Conservation (phyloP, 441 rosid genomes). For the Brassica hybrid region DNA sequence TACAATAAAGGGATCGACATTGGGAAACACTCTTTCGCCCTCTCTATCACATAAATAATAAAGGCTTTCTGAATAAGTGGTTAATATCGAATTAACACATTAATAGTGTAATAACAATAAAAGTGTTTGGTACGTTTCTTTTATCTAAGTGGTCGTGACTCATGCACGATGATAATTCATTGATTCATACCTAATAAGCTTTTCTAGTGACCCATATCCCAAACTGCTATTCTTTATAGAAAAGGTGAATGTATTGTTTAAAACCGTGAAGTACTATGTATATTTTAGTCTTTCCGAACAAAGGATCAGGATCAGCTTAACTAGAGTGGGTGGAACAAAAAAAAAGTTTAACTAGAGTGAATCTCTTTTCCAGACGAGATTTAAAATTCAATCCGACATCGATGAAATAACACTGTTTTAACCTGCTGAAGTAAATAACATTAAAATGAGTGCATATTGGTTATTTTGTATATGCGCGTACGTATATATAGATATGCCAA, state of each 20-base stretch:
- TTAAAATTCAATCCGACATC: not conserved
- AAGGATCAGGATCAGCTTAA: constrained; percentile 21
- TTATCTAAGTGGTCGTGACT: constrained; percentile 37
- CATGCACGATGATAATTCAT: constrained; percentile 41
- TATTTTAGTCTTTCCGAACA: constrained; percentile 2
- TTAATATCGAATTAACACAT: constrained; percentile 25
- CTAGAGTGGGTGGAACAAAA: too few relatives aligned
- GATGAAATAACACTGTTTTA: constrained; percentile 11
- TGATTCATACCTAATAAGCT: constrained; percentile 43
- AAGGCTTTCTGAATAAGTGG: constrained; percentile 36
- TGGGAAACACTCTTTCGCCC: constrained; percentile 33
- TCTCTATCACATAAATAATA: constrained; percentile 33
- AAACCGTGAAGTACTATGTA: constrained; percentile 7
- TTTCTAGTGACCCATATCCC: constrained; percentile 35
- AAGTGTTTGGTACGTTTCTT: constrained; percentile 35
- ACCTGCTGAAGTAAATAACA: not conserved
- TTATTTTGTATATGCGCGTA: not conserved
- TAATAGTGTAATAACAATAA: constrained; percentile 26
- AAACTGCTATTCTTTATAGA: constrained; percentile 21
- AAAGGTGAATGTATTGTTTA: constrained; percentile 21
- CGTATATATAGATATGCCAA: constrained; percentile 54
- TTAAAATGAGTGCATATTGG: not conserved
- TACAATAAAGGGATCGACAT: constrained; percentile 38
- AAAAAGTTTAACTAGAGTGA: not conserved
- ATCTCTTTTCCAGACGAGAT: not conserved